A percentile compares a stretch with the other conserved stretches of the same genome.
Evolutionary conservation across 2,329 filamentous ascomycete species (phyloP).

Genomic region (Clonostachys rhizophaga): DNA sequence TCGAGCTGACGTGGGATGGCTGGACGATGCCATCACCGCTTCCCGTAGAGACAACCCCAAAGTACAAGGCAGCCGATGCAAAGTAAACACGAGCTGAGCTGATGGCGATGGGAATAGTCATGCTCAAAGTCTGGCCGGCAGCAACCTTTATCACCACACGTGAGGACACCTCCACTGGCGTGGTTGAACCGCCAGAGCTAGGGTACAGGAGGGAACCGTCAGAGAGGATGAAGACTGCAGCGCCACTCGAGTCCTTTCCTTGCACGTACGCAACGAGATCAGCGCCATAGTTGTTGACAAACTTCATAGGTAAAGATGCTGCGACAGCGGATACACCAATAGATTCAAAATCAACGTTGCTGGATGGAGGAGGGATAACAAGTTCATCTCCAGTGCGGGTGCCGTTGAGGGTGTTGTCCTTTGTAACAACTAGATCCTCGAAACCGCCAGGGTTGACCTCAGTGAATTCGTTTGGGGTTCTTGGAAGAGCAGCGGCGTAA

Average conservation of each 20-base stretch:
- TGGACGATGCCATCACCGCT: conserved; percentile 65
- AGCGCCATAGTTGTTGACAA: neutral
- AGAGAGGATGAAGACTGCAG: conserved; percentile 54
- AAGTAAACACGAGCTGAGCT: conserved; percentile 69
- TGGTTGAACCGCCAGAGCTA: conserved; percentile 37
- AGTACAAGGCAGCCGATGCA: conserved; percentile 46
- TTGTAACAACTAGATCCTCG: conserved; percentile 25
- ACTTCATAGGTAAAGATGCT: neutral
- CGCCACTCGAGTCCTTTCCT: conserved; percentile 51
- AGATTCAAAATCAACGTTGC: neutral
- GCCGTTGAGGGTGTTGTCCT: conserved; percentile 30
- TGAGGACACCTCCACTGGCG: conserved; percentile 48
- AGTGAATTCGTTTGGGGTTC: conserved; percentile 13
- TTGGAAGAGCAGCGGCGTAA: too few relatives aligned
- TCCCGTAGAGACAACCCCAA: conserved; percentile 68
- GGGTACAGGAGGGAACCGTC: conserved; percentile 63
- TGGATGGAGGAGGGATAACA: neutral
- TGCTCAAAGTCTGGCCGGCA: conserved; percentile 51
- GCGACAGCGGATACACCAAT: conserved; percentile 21
- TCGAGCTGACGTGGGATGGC: conserved; percentile 63
- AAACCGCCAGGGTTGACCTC: conserved; percentile 19
- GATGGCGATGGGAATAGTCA: conserved; percentile 65
- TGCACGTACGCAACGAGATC: conserved; percentile 65
- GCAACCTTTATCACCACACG: conserved; percentile 60
- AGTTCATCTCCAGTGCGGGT: conserved; percentile 12